Evolutionary conservation across 768 basidiomycete species (phyloP).

Genomic region (Kwoniella bestiolae): DNA sequence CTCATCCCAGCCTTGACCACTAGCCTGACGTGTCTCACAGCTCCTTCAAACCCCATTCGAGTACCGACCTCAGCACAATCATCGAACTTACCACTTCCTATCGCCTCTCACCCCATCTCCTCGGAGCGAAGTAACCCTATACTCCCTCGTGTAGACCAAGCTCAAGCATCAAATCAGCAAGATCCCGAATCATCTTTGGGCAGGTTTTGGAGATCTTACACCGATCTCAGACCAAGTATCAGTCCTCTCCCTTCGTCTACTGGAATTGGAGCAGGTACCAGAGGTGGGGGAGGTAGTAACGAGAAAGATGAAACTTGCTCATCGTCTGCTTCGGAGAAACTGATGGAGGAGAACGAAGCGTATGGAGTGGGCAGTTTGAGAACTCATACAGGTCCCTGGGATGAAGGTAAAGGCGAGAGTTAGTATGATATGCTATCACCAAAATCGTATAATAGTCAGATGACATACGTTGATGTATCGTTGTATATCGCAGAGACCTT

Average conservation of each 20-base stretch:
- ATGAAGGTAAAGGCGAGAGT: slow-evolving; percentile 13
- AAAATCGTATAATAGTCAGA: too few relatives aligned
- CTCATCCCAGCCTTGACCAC: too few relatives aligned
- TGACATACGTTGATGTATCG: background rate
- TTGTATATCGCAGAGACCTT: slow-evolving; percentile 15
- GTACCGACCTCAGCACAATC: too few relatives aligned
- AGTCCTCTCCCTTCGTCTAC: background rate
- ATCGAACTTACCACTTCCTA: background rate
- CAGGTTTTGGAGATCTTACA: slow-evolving; percentile 16
- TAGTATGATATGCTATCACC: background rate
- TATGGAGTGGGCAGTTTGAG: slow-evolving; percentile 20
- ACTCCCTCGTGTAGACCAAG: background rate
- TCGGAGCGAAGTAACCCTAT: slow-evolving; percentile 17
- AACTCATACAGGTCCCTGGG: slow-evolving; percentile 13
- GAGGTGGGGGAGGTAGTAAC: background rate
- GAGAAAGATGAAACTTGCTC: background rate
- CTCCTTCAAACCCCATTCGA: too few relatives aligned
- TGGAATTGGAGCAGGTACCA: background rate
- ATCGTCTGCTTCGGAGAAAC: slow-evolving; percentile 11
- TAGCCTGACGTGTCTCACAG: too few relatives aligned
- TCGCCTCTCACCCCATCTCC: slow-evolving; percentile 21
- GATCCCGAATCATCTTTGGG: slow-evolving; percentile 5
- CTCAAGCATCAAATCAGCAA: background rate
- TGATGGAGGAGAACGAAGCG: slow-evolving; percentile 22
- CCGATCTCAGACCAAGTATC: background rate